These are phyloP conservation scores for Colletotrichum liriopes DNA, from an alignment of 2,329 filamentous ascomycete genomes.

Conservation along the genomic window DNA sequence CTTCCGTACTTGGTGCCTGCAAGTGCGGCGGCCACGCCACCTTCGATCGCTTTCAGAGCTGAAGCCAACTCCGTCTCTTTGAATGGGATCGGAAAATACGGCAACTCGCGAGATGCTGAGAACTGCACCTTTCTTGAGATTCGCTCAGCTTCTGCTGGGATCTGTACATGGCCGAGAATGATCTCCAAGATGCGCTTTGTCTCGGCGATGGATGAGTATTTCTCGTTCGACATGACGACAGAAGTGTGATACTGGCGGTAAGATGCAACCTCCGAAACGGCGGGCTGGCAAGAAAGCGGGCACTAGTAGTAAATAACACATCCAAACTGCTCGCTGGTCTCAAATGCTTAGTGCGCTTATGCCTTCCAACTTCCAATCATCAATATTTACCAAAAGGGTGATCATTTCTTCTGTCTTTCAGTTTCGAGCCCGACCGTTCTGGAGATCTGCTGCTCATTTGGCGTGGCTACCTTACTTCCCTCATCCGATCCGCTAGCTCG, in stretches of 20 bases:
- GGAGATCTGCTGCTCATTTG: background rate
- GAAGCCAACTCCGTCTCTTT: conserved; percentile 62
- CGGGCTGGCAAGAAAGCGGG: background rate
- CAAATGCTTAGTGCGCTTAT: background rate
- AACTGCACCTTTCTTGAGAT: conserved; percentile 50
- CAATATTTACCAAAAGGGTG: background rate
- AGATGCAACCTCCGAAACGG: background rate
- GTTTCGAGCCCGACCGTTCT: background rate
- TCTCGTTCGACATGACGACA: conserved; percentile 20
- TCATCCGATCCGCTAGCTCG: conserved; percentile 15
- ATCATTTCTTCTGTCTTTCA: conserved; percentile 10
- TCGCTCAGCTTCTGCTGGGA: conserved; percentile 48
- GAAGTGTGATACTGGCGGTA: background rate
- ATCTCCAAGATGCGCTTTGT: conserved; percentile 47
- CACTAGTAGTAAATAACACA: background rate
- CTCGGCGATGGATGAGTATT: conserved; percentile 49
- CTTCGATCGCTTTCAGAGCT: conserved; percentile 62
- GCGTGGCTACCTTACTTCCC: background rate
- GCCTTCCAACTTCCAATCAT: background rate
- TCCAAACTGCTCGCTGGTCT: background rate
- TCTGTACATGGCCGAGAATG: conserved; percentile 51
- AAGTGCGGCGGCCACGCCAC: conserved; percentile 51
- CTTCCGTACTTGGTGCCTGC: conserved; percentile 47
- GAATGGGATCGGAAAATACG: conserved; percentile 64
- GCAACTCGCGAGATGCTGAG: conserved; percentile 52